Conservation (phyloP, 148 eudicot species). For the Vaccinium darrowii region DNA sequence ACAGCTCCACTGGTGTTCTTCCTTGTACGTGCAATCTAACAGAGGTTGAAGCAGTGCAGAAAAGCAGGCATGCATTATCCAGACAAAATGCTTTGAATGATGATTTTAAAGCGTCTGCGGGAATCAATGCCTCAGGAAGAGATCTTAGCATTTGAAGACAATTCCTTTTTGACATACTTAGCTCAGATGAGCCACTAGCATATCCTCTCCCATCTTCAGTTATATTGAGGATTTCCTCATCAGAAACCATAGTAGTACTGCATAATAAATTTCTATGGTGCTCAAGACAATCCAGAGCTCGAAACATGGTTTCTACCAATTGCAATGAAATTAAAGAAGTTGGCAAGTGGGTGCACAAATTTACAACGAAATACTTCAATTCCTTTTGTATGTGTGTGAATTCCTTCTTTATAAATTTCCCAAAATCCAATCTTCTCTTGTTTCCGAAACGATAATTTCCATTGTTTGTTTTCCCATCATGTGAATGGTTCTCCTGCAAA, state of each 20-base stretch:
- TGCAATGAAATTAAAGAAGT: slow-evolving; percentile 28
- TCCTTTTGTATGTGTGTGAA: slow-evolving; percentile 18
- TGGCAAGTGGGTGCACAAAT: slow-evolving; percentile 46
- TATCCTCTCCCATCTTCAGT: background rate
- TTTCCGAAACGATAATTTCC: background rate
- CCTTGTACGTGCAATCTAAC: slow-evolving; percentile 34
- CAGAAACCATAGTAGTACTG: background rate
- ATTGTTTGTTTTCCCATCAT: background rate
- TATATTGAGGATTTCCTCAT: background rate
- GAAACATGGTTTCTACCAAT: slow-evolving; percentile 34
- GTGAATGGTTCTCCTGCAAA: background rate
- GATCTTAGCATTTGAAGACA: slow-evolving; percentile 14
- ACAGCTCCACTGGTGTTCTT: slow-evolving; percentile 36
- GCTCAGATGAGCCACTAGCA: background rate
- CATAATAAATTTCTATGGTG: slow-evolving; percentile 9
- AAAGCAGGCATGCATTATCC: slow-evolving; percentile 39
- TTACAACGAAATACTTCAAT: slow-evolving; percentile 26
- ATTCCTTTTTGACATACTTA: background rate
- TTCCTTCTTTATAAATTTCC: slow-evolving; percentile 33
- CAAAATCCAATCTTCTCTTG: slow-evolving; percentile 26
- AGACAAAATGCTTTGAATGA: slow-evolving; percentile 40
- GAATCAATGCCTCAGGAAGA: slow-evolving; percentile 20
- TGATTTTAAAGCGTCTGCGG: slow-evolving; percentile 17
- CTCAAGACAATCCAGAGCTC: slow-evolving; percentile 21
- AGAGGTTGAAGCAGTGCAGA: slow-evolving; percentile 67